A percentile compares a stretch with the other conserved stretches of the same genome.
These are phyloP conservation scores for Hypoxylon sp. DNA, from an alignment of 2,329 filamentous ascomycete species.

Conservation along the genomic window DNA sequence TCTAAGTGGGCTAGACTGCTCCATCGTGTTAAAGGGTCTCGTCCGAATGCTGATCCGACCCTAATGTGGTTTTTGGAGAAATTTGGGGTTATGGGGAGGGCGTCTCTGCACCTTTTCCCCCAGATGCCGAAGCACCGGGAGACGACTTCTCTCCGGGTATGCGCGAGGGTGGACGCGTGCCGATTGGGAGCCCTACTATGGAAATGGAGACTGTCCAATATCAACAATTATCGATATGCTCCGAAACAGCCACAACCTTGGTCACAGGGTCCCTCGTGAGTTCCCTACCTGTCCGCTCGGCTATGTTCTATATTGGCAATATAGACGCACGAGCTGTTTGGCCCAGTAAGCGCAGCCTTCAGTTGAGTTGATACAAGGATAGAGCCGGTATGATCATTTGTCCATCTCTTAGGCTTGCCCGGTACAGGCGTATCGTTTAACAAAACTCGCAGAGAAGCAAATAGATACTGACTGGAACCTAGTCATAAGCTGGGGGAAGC, in stretches of 20 bases:
- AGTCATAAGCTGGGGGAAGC: conserved; percentile 1
- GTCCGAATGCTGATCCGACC: conserved; percentile 42
- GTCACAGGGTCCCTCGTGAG: conserved; percentile 11
- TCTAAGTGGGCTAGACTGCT: conserved; percentile 38
- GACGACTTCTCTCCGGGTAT: conserved; percentile 38
- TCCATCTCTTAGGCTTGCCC: not conserved
- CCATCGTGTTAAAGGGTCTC: conserved; percentile 37
- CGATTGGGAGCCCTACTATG: conserved; percentile 38
- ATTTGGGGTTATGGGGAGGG: conserved; percentile 41
- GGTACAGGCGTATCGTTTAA: conserved; percentile 11
- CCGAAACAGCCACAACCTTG: conserved; percentile 19
- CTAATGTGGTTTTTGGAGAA: conserved; percentile 43
- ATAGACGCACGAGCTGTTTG: conserved; percentile 16
- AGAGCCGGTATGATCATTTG: not conserved
- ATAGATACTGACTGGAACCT: conserved; percentile 5
- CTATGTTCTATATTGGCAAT: conserved; percentile 31
- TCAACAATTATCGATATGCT: conserved; percentile 28
- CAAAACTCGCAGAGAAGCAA: not conserved
- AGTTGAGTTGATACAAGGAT: conserved; percentile 12
- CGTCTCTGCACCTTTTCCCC: conserved; percentile 34
- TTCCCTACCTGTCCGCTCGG: conserved; percentile 18
- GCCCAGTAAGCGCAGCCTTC: conserved; percentile 5
- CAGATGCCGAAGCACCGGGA: conserved; percentile 47
- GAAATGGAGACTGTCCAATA: conserved; percentile 30
- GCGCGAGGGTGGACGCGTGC: conserved; percentile 34